Evolutionary conservation across 2,329 filamentous ascomycete genomes (phyloP), one percentile per base, ranked within the genome.

Genomic region (Hymenoscyphus albidus): DNA sequence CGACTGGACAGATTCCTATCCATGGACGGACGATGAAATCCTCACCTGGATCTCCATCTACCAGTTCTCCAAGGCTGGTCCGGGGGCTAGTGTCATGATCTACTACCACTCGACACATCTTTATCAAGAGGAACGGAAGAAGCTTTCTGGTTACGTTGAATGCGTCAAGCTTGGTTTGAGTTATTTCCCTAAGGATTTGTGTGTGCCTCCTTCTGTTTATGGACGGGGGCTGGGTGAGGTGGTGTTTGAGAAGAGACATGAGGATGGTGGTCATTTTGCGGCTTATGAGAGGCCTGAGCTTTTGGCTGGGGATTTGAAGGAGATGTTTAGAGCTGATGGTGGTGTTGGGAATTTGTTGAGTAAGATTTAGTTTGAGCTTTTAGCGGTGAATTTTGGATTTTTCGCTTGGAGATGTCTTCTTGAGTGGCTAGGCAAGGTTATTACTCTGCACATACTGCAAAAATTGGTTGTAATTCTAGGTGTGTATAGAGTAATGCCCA

Each of bases 1-100:
- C 70, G 87, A 90, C 70, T 94, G 90, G 91, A 87, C 87, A 0
- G 90, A 93, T 70, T 71, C 70, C 0, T 93, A 92, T 71, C 78
- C 83, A 0, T 93, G 90, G 90, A 88, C 86, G 0, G 88, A 92
- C 67, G 89, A 93, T 65, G 90, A 93, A 77, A 82, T 93, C 16
- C 76, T 91, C 44, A 91, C 87, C 0, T 94, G 90, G 91, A 77
- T 93, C 0, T 85, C 81, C 59, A 83, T 93, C 56, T 94, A 93
- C 75, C 85, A 83, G 73, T 93, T 93, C 77, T 88, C 85, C 2
- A 82, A 78, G 0, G 88, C 89, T 0, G 90, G 91, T 0, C 87
- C 90, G 0, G 86, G 85, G 2, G 89, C 90, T 0, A 86, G 83
- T 64, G 72, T 84, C 6, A 76, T 87, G 5, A 91, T 93, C 56